A percentile compares a stretch with the other conserved stretches of the same genome.
Conservation (phyloP, 257 asterid species). For the Nicotiana obtusifolia region DNA sequence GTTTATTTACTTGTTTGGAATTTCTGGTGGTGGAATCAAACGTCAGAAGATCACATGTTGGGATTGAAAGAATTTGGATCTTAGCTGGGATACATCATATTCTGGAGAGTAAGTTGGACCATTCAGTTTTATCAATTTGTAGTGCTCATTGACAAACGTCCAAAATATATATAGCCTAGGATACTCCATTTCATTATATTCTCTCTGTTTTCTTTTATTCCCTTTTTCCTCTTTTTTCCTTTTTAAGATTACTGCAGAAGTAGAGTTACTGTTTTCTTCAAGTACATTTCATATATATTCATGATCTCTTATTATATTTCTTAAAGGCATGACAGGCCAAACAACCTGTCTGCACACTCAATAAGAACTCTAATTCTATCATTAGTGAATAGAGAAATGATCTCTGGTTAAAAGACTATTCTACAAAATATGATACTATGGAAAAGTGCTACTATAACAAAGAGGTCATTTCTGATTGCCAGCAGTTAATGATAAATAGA, state of each 20-base stretch:
- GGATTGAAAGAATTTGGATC: constrained; percentile 1
- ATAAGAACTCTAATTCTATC: not conserved
- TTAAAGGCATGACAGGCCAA: not conserved
- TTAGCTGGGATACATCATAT: not conserved
- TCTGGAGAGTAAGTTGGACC: constrained; percentile 8
- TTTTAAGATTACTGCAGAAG: not conserved
- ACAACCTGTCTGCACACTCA: not conserved
- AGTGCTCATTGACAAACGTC: not conserved
- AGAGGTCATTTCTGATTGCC: not conserved
- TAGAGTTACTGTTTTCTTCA: not conserved
- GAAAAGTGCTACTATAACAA: not conserved
- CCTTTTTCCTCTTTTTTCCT: not conserved
- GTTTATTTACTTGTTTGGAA: constrained; percentile 14
- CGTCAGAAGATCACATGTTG: constrained; percentile 14
- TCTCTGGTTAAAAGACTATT: not conserved
- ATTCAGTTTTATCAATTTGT: not conserved
- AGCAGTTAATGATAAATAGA: not conserved
- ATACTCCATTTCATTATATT: not conserved
- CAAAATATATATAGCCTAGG: not conserved
- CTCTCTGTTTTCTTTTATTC: not conserved
- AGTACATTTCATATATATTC: not conserved
- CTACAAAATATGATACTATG: not conserved
- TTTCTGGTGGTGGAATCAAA: constrained; percentile 12
- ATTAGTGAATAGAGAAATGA: not conserved
- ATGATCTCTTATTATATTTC: not conserved